Evolutionary conservation across 2,329 filamentous ascomycete genomes (phyloP), one percentile per base, ranked within the genome.

Genomic region (Fusarium devonianum): DNA sequence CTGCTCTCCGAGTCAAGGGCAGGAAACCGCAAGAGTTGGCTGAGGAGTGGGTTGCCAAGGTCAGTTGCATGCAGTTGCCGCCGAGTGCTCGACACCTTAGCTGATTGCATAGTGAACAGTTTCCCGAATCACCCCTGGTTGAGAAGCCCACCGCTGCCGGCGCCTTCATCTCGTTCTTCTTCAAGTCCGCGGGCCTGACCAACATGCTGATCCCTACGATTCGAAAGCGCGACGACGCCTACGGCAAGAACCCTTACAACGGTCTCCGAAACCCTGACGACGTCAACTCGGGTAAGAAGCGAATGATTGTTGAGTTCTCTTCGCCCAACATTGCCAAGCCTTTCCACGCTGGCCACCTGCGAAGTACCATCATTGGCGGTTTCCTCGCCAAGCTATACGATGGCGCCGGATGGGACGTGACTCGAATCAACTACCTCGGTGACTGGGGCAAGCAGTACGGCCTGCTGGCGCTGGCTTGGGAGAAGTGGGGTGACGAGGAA

Each of bases 301-400:
- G 80, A 53, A 81, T 85, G 67, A 82, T 94, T 40, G 82, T 94
- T 63, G 90, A 94, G 67, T 94, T 93, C 72, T 91, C 87, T 7
- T 92, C 88, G 7, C 90, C 90, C 39, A 94, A 94, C 69, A 92
- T 94, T 51, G 90, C 90, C 34, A 93, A 93, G 73, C 89, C 88
- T 17, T 92, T 92, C 76, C 88, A 91, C 67, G 88, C 88, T 28
- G 87, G 88, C 10, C 88, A 92, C 71, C 75, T 92, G 63, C 81
- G 89, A 65, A 88, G 85, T 62, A 92, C 88, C 26, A 91, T 92
- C 67, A 91, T 92, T 53, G 88, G 88, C 37, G 87, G 87, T 28
- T 92, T 91, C 73, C 76, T 92, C 29, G 77, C 86, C 16, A 90
- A 90, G 67, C 73, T 91, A 13, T 88, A 90, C 69, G 79, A 87